Base-by-base conservation (phyloP, 768 basidiomycete species). In the Naganishia randhawae region DNA sequence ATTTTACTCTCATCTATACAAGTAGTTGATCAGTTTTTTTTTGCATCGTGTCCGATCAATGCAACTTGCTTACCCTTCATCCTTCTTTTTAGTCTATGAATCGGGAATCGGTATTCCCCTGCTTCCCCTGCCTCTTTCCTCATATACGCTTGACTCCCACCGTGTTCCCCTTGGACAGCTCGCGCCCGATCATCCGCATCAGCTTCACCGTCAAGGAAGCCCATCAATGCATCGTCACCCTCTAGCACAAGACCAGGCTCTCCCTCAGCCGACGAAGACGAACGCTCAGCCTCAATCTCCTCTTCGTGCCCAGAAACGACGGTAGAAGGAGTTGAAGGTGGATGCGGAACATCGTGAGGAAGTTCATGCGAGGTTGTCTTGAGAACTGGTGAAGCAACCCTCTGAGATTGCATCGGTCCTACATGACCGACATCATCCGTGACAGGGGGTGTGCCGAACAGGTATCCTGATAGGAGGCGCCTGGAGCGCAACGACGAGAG, bases 51-150 rank as follows among this genome's bases (percentile, higher is more conserved):
- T 29, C 37, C 29, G 19, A 17, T 9, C 33, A 10, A 29, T 7
- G 3, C 25, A 39, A 79, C 80, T 35, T 68, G 72, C 81, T 74
- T 63, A 81, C 80, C 78, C 65, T 76, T 74, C 75, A 81, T 74
- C 1, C 69, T 74, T 45, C 61, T 74, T 65, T 75, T 68, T 45
- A 81, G 66, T 25, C 81, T 52, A 69, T 81, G 76, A 10, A 73
- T 75, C 1, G 81, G 81, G 71, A 82, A 81, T 2, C 66, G 33
- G 69, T 82, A 82, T 6, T 73, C 72, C 16, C 76, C 78, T n/a
- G 74, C 75, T 71, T 74, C 70, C 3, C 75, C 75, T 2, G 65
- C 63, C 25, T 65, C 66, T 5, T 72, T 72, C n/a, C 57, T 68
- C 52, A 80, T 54, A 69, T 76, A 80, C 22, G 63, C 75, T 48